These are phyloP conservation scores for Chlorophyllum brunneum DNA, from an alignment of 768 basidiomycete genomes.

Conservation along the genomic window DNA sequence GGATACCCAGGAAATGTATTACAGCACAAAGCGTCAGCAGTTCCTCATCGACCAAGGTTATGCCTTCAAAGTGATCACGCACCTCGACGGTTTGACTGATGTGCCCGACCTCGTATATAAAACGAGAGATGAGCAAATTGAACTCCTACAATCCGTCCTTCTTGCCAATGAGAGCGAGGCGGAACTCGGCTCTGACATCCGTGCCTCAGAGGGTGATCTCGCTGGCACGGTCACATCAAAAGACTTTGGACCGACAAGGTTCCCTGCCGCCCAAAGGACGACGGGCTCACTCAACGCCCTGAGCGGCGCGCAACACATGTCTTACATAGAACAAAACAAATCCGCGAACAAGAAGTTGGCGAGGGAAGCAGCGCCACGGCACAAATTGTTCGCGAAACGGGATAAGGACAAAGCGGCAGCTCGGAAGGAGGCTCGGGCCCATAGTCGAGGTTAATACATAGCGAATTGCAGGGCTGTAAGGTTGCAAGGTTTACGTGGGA, in stretches of 20 bases:
- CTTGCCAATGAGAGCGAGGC: conserved; percentile 89
- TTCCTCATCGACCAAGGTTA: conserved; percentile 99
- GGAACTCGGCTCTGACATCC: conserved; percentile 81
- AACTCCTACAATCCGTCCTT: conserved; percentile 89
- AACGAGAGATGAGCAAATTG: conserved; percentile 91
- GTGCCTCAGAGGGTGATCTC: conserved; percentile 79
- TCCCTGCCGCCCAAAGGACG: conserved; percentile 70
- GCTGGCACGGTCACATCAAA: conserved; percentile 85
- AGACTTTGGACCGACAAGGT: conserved; percentile 75
- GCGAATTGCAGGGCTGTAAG: conserved; percentile 6
- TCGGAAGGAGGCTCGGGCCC: conserved; percentile 37
- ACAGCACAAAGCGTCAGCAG: conserved; percentile 97
- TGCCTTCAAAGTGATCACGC: conserved; percentile 99
- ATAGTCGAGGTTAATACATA: conserved; percentile 2
- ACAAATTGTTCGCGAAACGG: conserved; percentile 81
- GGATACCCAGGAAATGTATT: conserved; percentile 99
- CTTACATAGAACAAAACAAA: conserved; percentile 89
- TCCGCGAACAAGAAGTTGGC: conserved; percentile 82
- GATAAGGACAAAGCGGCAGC: conserved; percentile 68
- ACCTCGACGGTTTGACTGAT: conserved; percentile 86
- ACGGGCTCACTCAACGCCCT: conserved; percentile 79
- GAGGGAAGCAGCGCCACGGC: conserved; percentile 48
- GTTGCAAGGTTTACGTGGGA: conserved; percentile 9
- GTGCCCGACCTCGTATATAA: conserved; percentile 89
- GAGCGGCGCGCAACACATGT: conserved; percentile 90